Evolutionary conservation across 768 basidiomycete genomes (phyloP).

Genomic region (Psilocybe cyanescens): DNA sequence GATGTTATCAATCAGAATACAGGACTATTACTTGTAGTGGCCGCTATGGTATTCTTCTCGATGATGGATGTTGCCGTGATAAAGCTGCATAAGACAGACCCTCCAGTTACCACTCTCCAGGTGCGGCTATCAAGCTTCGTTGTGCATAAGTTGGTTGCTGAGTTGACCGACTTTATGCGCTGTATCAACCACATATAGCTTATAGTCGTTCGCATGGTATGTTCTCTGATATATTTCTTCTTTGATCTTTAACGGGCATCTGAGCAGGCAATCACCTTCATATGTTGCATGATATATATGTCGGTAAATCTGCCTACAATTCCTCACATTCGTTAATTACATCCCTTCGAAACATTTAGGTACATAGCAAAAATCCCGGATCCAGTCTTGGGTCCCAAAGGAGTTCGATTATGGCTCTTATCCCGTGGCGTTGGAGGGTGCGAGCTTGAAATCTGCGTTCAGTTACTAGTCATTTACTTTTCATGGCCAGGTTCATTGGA

Average conservation of each 20-base stretch:
- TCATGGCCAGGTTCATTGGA: constrained; percentile 63
- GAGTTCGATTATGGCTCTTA: constrained; percentile 59
- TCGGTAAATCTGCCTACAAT: constrained; percentile 28
- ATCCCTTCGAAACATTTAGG: background rate
- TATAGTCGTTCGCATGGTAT: constrained; percentile 12
- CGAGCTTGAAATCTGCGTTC: background rate
- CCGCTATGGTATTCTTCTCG: constrained; percentile 59
- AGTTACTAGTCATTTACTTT: background rate
- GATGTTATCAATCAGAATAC: constrained; percentile 39
- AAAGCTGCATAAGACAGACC: constrained; percentile 54
- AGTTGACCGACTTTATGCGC: background rate
- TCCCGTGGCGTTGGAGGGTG: constrained; percentile 70
- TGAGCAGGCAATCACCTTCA: constrained; percentile 1
- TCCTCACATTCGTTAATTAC: constrained; percentile 32
- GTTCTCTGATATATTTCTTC: background rate
- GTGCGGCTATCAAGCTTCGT: constrained; percentile 30
- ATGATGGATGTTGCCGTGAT: constrained; percentile 66
- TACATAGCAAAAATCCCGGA: constrained; percentile 31
- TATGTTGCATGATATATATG: constrained; percentile 61
- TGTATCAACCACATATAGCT: constrained; percentile 8
- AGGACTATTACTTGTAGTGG: constrained; percentile 60
- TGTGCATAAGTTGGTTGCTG: constrained; percentile 40
- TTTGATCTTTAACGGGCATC: no score
- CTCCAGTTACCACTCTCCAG: constrained; percentile 59
- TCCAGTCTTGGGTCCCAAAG: constrained; percentile 72